phyloP scores from a whole-genome alignment of 1,284 basidiomycete species.

The Pterulicium gracile region DNA sequence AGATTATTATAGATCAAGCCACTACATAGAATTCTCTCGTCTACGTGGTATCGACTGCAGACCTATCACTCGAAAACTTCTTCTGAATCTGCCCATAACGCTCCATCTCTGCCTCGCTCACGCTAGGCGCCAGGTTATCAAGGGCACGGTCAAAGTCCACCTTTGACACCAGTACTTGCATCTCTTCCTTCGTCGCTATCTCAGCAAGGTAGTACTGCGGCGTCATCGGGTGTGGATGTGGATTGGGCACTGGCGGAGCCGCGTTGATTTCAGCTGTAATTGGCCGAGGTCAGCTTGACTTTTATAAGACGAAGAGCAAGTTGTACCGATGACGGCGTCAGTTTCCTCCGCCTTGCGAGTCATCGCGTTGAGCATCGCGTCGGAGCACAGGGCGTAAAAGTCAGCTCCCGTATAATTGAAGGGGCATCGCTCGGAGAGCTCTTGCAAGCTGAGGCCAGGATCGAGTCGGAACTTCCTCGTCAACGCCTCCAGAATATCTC shows the following conservation, averaged over 20 bases:
- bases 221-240: slow-evolving; percentile 68
- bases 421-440: slow-evolving; percentile 70
- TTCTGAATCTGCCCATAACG: slow-evolving; percentile 75
- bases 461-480: slow-evolving; percentile 89
- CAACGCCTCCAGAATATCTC: slow-evolving; percentile 82
- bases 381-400: slow-evolving; percentile 95
- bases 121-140: slow-evolving; percentile 72
- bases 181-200: slow-evolving; percentile 65
- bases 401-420: slow-evolving; percentile 97
- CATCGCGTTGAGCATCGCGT: slow-evolving; percentile 95
- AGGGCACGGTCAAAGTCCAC: slow-evolving; percentile 77
- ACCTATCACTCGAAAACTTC: slow-evolving; percentile 42
- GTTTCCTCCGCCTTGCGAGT: slow-evolving; percentile 77
- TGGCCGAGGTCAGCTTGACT: background rate
- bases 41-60: too few relatives aligned
- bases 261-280: slow-evolving; percentile 1
- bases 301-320: background rate
- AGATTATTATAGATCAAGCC: too few relatives aligned
- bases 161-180: slow-evolving; percentile 64
- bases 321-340: slow-evolving; percentile 59
- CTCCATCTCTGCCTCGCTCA: slow-evolving; percentile 82
- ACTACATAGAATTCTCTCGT: too few relatives aligned
- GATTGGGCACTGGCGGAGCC: slow-evolving; percentile 16
- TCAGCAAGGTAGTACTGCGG: slow-evolving; percentile 91
- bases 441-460: slow-evolving; percentile 52